Evolutionary conservation across 768 basidiomycete genomes (phyloP), one percentile per base, ranked within the genome.

Genomic region (Cubamyces sp.): DNA sequence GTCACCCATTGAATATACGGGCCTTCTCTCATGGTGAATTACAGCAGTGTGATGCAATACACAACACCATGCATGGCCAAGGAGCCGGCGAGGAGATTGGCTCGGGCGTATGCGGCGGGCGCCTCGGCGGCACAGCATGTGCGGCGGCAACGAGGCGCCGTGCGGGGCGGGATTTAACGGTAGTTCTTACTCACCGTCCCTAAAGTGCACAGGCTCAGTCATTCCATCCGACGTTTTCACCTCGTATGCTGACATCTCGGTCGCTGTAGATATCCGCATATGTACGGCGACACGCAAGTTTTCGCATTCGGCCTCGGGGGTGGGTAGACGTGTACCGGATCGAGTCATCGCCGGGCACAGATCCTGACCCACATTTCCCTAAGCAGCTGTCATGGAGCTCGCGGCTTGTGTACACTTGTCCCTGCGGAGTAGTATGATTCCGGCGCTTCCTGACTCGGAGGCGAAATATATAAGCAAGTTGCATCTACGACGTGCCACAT

Each of bases 141-240:
- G 60, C 45, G 52, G 60, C 16, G 41, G 21, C 21, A 52, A 45
- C 9, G 14, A 57, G 26, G 28, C 51, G 46, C 56, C 50, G 47
- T 12, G 39, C 19, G 15, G 19, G 5, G 25, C 21, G 19, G 39
- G n/a, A 42, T 11, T 28, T 56, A 51, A 5, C 34, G 34, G 61
- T 58, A 58, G 63, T 45, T 53, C 54, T 64, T 64, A 60, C 58
- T 64, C 63, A 64, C 54, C 62, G 43, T 57, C 62, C 53, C 23
- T 21, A 28, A 6, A 21, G 8, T 18, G 26, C 57, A 51, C 57
- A 59, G 57, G 57, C 57, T 59, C 57, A 51, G 57, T 59, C 57
- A 59, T 63, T 25, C 34, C 57, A 39, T 40, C 46, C 14, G 51
- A 48, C 48, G 40, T 52, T 48, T 40, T 58, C 53, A 62, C 57